Conservation (phyloP, 306 rosid genomes). For the Rosa lucieae region DNA sequence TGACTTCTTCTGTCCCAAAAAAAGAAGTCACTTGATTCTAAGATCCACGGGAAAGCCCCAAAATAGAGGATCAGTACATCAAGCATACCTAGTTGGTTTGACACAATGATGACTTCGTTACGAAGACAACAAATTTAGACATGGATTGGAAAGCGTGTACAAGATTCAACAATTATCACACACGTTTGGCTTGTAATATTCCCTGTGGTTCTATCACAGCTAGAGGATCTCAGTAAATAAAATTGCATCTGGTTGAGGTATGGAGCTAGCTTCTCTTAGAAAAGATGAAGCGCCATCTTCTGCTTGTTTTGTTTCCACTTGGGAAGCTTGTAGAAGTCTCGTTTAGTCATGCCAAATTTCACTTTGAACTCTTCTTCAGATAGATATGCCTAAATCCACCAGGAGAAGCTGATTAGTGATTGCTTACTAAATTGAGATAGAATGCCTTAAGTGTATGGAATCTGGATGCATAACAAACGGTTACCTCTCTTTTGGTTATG, state of each 20-base stretch:
- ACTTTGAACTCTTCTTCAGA: constrained; percentile 73
- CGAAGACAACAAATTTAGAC: neutral
- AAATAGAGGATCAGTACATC: neutral
- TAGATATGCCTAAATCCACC: constrained; percentile 70
- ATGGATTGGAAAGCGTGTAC: neutral
- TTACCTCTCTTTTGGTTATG: constrained; percentile 83
- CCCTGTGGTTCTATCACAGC: neutral
- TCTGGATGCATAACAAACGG: constrained; percentile 7
- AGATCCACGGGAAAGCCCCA: neutral
- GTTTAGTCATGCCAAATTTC: constrained; percentile 64
- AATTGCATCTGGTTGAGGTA: neutral
- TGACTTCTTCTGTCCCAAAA: neutral
- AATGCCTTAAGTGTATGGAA: neutral
- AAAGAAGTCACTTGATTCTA: neutral
- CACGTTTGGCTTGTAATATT: neutral
- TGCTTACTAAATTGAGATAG: neutral
- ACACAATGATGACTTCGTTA: neutral
- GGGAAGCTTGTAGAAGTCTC: constrained; percentile 73
- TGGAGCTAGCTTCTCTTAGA: constrained; percentile 33
- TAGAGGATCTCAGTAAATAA: neutral
- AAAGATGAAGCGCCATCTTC: constrained; percentile 74
- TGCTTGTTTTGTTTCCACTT: constrained; percentile 97
- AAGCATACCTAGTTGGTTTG: neutral
- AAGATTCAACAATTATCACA: neutral
- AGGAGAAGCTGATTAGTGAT: constrained; percentile 19